Evolutionary conservation across 2,329 filamentous ascomycete genomes (phyloP).

Genomic region (Diaporthe citriasiana): DNA sequence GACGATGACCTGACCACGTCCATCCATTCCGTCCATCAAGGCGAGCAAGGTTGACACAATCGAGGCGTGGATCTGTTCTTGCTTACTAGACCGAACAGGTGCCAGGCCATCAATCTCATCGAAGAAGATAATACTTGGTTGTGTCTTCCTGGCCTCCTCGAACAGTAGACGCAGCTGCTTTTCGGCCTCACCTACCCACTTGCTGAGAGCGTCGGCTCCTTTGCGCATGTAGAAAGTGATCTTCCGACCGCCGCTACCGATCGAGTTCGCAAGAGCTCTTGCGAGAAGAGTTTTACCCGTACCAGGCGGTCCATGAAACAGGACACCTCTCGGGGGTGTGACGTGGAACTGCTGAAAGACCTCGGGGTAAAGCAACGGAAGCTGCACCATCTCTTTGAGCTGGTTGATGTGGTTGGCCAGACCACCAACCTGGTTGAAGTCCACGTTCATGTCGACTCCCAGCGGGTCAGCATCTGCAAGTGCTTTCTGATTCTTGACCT

Average conservation of each 20-base stretch:
- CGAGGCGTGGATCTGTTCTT: slow-evolving; percentile 98
- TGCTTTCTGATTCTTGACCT: slow-evolving; percentile 91
- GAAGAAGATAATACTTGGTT: slow-evolving; percentile 99
- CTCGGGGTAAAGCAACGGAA: slow-evolving; percentile 94
- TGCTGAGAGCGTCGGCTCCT: slow-evolving; percentile 95
- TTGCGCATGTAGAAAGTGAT: slow-evolving; percentile 99
- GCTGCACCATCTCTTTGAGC: slow-evolving; percentile 97
- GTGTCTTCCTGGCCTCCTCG: slow-evolving; percentile 93
- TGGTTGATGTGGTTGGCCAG: slow-evolving; percentile 95
- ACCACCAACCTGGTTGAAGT: slow-evolving; percentile 94
- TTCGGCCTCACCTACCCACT: slow-evolving; percentile 99
- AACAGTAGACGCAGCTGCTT: slow-evolving; percentile 94
- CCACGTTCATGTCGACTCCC: slow-evolving; percentile 91
- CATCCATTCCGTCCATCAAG: slow-evolving; percentile 98
- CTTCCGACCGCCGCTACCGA: slow-evolving; percentile 89
- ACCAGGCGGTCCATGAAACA: slow-evolving; percentile 97
- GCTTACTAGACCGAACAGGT: slow-evolving; percentile 95
- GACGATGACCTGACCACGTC: slow-evolving; percentile 97
- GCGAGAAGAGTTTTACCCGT: slow-evolving; percentile 98
- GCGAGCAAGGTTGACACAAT: slow-evolving; percentile 96
- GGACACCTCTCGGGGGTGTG: slow-evolving; percentile 91
- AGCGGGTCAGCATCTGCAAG: slow-evolving; percentile 95
- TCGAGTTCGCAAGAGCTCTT: slow-evolving; percentile 89
- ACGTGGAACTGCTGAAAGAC: slow-evolving; percentile 93
- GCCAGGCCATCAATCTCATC: slow-evolving; percentile 98